These are phyloP conservation scores for Aureobasidium vineae DNA, from an alignment of 2,329 filamentous ascomycete species.

Conservation along the genomic window DNA sequence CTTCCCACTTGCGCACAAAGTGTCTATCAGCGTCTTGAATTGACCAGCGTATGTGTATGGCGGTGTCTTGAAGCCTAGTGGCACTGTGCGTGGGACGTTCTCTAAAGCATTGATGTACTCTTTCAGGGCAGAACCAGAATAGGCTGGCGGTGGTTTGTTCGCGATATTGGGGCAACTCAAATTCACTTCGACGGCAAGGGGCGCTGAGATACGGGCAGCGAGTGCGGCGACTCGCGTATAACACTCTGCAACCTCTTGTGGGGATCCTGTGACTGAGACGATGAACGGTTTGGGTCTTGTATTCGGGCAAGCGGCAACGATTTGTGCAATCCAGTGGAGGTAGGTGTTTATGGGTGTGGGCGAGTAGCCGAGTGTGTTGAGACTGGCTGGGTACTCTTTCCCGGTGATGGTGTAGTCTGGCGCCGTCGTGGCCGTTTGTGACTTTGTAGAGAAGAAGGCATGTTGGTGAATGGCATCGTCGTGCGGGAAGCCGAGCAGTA, in stretches of 20 bases:
- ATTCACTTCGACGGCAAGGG: slow-evolving; percentile 71
- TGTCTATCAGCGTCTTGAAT: slow-evolving; percentile 57
- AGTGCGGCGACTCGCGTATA: slow-evolving; percentile 51
- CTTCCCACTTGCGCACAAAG: slow-evolving; percentile 45
- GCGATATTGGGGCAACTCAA: slow-evolving; percentile 76
- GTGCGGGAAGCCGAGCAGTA: slow-evolving; percentile 64
- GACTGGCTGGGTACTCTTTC: slow-evolving; percentile 31
- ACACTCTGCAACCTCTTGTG: slow-evolving; percentile 57
- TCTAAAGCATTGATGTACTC: slow-evolving; percentile 56
- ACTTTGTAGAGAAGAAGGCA: slow-evolving; percentile 59
- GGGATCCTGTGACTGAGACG: slow-evolving; percentile 67
- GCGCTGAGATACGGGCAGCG: slow-evolving; percentile 42
- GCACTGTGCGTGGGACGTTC: slow-evolving; percentile 37
- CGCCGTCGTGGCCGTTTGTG: slow-evolving; percentile 33
- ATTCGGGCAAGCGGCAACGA: slow-evolving; percentile 58
- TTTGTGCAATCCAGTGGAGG: slow-evolving; percentile 52
- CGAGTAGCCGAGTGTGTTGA: slow-evolving; percentile 75
- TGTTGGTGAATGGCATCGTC: slow-evolving; percentile 61
- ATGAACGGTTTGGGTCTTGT: slow-evolving; percentile 58
- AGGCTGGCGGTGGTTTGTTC: slow-evolving; percentile 67
- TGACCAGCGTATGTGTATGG: slow-evolving; percentile 71
- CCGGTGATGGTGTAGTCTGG: slow-evolving; percentile 22
- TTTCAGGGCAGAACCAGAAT: slow-evolving; percentile 53
- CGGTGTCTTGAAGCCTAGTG: slow-evolving; percentile 69
- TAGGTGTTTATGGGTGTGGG: slow-evolving; percentile 61